These are phyloP conservation scores for Trichoderma semiorbis DNA, from an alignment of 2,329 filamentous ascomycete genomes.

Conservation along the genomic window DNA sequence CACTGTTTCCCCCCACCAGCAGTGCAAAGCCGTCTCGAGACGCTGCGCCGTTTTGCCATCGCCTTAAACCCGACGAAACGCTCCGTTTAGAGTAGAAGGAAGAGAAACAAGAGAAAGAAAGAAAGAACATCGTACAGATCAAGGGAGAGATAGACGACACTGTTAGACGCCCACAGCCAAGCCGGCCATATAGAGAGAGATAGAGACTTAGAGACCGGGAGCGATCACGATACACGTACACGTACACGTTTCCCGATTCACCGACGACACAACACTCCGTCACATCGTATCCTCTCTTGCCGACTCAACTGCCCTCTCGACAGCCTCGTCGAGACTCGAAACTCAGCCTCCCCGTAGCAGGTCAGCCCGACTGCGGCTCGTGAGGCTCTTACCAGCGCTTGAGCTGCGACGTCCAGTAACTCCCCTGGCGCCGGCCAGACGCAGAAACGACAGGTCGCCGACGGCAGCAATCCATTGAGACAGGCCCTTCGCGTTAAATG, in stretches of 20 bases:
- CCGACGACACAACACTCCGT: background rate
- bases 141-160: background rate
- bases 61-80: background rate
- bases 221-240: background rate
- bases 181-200: background rate
- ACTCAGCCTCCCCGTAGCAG: background rate
- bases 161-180: background rate
- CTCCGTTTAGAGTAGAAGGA: background rate
- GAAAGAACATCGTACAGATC: background rate
- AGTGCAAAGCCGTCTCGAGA: background rate
- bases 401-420: background rate
- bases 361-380: background rate
- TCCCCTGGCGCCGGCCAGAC: background rate
- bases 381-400: background rate
- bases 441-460: background rate
- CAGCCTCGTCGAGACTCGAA: conserved; percentile 10
- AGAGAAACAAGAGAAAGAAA: background rate
- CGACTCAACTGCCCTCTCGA: background rate
- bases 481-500: conserved; percentile 14
- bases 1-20: background rate
- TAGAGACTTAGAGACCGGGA: background rate
- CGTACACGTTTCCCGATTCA: background rate
- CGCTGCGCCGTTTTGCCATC: background rate
- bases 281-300: background rate
- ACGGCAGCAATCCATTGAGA: conserved; percentile 2